Conservation (phyloP, 306 rosid genomes). For the Herpetospermum pedunculosum region DNA sequence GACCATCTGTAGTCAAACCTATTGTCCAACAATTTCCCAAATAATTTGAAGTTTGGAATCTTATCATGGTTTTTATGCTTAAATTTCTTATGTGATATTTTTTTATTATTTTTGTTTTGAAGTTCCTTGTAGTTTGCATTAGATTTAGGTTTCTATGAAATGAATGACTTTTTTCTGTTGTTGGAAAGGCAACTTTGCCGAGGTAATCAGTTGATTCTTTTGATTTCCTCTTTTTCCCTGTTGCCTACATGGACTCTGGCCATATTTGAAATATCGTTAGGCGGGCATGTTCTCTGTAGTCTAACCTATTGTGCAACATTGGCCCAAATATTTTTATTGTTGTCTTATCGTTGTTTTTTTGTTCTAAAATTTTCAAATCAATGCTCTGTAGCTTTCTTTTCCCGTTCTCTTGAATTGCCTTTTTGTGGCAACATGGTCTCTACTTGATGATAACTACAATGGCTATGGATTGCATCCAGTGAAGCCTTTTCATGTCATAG, state of each 20-base stretch:
- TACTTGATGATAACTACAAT: constrained; percentile 2
- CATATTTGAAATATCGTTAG: neutral
- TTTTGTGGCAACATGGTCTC: neutral
- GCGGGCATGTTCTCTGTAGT: neutral
- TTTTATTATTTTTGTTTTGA: too few species aligned
- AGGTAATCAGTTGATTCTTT: constrained; percentile 18
- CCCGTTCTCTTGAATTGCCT: neutral
- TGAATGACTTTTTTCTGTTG: neutral
- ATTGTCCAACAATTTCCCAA: too few species aligned
- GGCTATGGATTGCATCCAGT: constrained; percentile 10
- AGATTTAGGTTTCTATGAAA: neutral
- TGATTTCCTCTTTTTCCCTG: constrained; percentile 63
- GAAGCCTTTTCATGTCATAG: constrained; percentile 13
- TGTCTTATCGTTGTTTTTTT: neutral
- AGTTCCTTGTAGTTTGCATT: too few species aligned
- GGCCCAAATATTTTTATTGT: neutral
- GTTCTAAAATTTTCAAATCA: too few species aligned
- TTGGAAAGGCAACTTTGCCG: constrained; percentile 51
- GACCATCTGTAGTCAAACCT: too few species aligned
- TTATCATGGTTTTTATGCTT: too few species aligned
- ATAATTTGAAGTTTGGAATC: too few species aligned
- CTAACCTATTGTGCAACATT: neutral
- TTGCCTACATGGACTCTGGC: constrained; percentile 31
- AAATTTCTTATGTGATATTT: too few species aligned
- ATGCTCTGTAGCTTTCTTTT: too few species aligned